Evolutionary conservation across 2,329 filamentous ascomycete genomes (phyloP).

Genomic region (Diaporthe sp.): DNA sequence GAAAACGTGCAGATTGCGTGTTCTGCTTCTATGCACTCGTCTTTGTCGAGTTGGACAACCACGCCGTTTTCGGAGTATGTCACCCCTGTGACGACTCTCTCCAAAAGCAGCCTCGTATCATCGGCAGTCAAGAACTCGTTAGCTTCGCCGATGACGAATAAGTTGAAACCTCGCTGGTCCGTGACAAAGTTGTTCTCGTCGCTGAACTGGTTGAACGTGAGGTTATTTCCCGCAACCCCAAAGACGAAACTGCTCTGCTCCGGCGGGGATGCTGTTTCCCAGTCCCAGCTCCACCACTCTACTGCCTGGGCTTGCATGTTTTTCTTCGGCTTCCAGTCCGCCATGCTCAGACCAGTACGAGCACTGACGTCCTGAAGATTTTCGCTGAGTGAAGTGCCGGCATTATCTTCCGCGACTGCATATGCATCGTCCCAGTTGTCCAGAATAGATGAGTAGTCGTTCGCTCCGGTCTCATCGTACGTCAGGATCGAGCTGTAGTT

Average conservation of each 20-base stretch:
- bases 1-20: background rate
- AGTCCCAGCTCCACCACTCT: slow-evolving; percentile 7
- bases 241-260: background rate
- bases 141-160: background rate
- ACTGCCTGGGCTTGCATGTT: background rate
- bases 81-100: background rate
- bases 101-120: background rate
- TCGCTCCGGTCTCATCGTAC: background rate
- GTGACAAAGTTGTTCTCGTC: background rate
- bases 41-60: background rate
- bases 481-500: slow-evolving; percentile 5
- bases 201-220: slow-evolving; percentile 3
- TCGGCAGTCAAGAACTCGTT: background rate
- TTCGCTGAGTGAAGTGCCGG: background rate
- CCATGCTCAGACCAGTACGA: background rate
- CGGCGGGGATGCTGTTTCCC: background rate
- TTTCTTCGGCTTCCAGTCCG: background rate
- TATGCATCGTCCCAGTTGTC: background rate
- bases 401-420: background rate
- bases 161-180: background rate
- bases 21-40: background rate
- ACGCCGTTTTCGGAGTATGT: background rate
- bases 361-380: background rate
- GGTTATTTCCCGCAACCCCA: background rate
- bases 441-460: background rate